These are phyloP conservation scores for Zygosaccharomyces gambellarensis DNA, from an alignment of 805 yeast genomes.

Conservation along the genomic window DNA sequence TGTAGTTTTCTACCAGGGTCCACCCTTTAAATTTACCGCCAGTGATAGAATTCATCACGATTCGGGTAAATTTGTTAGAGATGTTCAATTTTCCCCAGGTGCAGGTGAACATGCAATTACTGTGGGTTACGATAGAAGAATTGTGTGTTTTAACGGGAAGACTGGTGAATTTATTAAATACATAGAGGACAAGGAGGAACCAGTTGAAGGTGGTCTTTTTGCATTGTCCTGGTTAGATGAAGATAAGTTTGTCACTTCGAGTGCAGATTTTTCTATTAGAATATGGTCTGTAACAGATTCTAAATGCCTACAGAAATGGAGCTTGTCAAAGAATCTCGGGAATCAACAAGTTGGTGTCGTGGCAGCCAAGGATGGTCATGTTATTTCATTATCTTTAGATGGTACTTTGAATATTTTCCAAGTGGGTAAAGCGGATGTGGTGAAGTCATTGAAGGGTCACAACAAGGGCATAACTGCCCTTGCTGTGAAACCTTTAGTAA, in stretches of 20 bases:
- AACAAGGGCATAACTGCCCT: conserved; percentile 74
- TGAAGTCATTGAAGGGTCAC: conserved; percentile 59
- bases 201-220: conserved; percentile 77
- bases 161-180: conserved; percentile 67
- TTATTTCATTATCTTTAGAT: conserved; percentile 62
- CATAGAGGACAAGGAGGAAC: conserved; percentile 37
- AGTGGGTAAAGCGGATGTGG: conserved; percentile 33
- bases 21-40: conserved; percentile 83
- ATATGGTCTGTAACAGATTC: conserved; percentile 52
- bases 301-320: conserved; percentile 47
- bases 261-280: conserved; percentile 77
- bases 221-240: conserved; percentile 63
- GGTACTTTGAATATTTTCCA: conserved; percentile 67
- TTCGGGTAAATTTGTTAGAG: conserved; percentile 63
- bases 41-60: conserved; percentile 71
- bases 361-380: conserved; percentile 49
- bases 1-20: conserved; percentile 81
- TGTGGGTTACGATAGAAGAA: conserved; percentile 79
- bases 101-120: conserved; percentile 61
- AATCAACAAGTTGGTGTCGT: conserved; percentile 76
- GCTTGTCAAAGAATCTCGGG: conserved; percentile 41
- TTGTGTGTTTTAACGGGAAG: conserved; percentile 79
- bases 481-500: conserved; percentile 33
- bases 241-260: conserved; percentile 61
- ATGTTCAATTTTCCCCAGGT: conserved; percentile 74